Evolutionary conservation across 2,329 filamentous ascomycete species (phyloP).

Genomic region (Nannizzia gypsea): DNA sequence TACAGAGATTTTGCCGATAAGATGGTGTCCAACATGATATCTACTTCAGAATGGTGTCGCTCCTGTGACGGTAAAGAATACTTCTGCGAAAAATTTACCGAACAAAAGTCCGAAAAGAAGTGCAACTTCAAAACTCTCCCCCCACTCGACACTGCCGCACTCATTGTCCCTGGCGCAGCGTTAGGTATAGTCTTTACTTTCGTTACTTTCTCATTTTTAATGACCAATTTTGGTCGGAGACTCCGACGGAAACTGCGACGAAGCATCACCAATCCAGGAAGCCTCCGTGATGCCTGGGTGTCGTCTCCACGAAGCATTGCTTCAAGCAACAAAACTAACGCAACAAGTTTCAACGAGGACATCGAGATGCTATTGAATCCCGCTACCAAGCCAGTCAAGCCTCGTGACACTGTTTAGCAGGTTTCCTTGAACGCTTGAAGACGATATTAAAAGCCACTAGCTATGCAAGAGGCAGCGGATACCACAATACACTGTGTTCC

Average conservation of each 20-base stretch:
- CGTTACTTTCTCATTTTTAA: too few relatives aligned
- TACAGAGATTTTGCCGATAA: slow-evolving; percentile 41
- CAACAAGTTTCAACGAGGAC: not conserved
- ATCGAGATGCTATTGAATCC: not conserved
- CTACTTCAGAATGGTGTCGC: slow-evolving; percentile 41
- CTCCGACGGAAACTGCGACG: too few relatives aligned
- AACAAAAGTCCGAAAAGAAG: not conserved
- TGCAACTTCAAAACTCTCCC: not conserved
- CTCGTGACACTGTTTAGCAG: not conserved
- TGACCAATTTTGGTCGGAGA: too few relatives aligned
- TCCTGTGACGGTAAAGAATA: slow-evolving; percentile 35
- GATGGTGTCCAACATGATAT: slow-evolving; percentile 35
- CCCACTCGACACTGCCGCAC: not conserved
- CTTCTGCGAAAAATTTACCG: slow-evolving; percentile 39
- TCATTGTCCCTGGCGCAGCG: not conserved
- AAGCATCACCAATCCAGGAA: not conserved
- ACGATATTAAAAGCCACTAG: too few relatives aligned
- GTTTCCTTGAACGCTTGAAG: not conserved
- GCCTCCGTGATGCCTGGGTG: not conserved
- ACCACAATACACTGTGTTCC: not conserved
- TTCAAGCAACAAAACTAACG: not conserved
- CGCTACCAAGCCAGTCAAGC: not conserved
- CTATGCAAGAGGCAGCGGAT: too few relatives aligned
- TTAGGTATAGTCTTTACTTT: too few relatives aligned
- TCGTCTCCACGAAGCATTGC: not conserved